phyloP scores from a whole-genome alignment of 768 basidiomycete species.

The Trametes elegans region DNA sequence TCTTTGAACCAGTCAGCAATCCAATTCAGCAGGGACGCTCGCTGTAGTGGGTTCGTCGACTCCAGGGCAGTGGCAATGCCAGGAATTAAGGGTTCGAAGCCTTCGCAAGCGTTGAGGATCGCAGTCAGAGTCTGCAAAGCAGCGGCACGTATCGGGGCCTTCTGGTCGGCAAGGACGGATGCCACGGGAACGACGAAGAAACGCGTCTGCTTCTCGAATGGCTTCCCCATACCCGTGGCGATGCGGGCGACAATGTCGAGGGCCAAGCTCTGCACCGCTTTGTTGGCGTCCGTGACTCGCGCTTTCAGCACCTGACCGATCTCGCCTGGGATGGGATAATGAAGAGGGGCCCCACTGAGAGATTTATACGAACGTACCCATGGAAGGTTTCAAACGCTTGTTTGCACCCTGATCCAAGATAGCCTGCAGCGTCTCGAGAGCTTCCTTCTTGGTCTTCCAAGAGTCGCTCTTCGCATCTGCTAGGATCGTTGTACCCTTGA shows the following conservation, averaged over 20 bases:
- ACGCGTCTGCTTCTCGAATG: slow-evolving; percentile 87
- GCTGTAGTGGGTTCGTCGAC: slow-evolving; percentile 82
- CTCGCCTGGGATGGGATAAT: slow-evolving; percentile 59
- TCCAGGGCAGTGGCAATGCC: slow-evolving; percentile 82
- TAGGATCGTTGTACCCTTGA: slow-evolving; percentile 81
- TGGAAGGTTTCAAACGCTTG: slow-evolving; percentile 84
- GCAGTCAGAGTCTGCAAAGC: slow-evolving; percentile 77
- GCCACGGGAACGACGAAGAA: slow-evolving; percentile 75
- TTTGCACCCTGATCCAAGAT: slow-evolving; percentile 89
- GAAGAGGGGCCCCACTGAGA: not conserved
- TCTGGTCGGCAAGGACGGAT: slow-evolving; percentile 89
- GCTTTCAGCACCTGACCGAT: slow-evolving; percentile 87
- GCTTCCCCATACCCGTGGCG: slow-evolving; percentile 91
- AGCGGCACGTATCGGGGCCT: slow-evolving; percentile 77
- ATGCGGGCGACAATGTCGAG: slow-evolving; percentile 89
- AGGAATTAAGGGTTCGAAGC: slow-evolving; percentile 77
- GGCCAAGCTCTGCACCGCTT: slow-evolving; percentile 87
- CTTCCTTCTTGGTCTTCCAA: slow-evolving; percentile 97
- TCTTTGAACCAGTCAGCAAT: slow-evolving; percentile 76
- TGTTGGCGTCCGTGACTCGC: slow-evolving; percentile 89
- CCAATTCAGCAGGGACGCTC: slow-evolving; percentile 78
- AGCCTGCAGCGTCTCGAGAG: slow-evolving; percentile 78
- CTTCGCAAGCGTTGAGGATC: slow-evolving; percentile 82
- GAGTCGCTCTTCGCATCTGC: slow-evolving; percentile 87
- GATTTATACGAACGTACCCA: slow-evolving; percentile 55